Percentiles rank a stretch among this genome's conserved stretches.
Evolutionary conservation across 495 filamentous ascomycete genomes (phyloP).

Genomic region (Ramalina peruviana): DNA sequence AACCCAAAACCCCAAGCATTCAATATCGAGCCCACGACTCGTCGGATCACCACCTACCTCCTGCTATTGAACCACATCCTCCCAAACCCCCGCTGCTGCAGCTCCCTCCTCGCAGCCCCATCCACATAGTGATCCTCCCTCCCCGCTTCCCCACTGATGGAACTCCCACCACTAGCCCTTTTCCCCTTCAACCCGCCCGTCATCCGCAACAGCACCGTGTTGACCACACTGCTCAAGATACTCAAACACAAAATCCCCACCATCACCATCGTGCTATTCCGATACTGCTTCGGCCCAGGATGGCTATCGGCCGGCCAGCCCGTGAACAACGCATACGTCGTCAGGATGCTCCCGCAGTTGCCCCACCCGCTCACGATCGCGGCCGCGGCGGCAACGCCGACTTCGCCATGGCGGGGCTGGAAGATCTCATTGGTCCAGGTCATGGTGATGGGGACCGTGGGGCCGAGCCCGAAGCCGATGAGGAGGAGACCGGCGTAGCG

Average conservation of each 20-base stretch:
- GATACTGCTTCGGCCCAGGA: constrained; percentile 54
- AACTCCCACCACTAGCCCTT: constrained; percentile 29
- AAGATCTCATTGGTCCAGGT: constrained; percentile 87
- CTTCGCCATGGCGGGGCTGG: constrained; percentile 77
- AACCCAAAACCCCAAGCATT: too few species aligned
- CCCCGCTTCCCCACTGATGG: constrained; percentile 16
- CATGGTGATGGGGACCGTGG: constrained; percentile 86
- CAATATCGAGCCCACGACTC: too few species aligned
- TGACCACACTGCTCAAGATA: constrained; percentile 52
- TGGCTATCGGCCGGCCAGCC: constrained; percentile 67
- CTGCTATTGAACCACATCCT: constrained; percentile 35
- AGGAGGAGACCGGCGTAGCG: constrained; percentile 81
- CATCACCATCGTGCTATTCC: constrained; percentile 77
- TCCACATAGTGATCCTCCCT: constrained; percentile 41
- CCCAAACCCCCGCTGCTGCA: constrained; percentile 51
- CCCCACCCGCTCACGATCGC: constrained; percentile 77
- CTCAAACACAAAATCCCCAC: constrained; percentile 69
- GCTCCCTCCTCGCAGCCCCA: constrained; percentile 56
- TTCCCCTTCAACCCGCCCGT: constrained; percentile 40
- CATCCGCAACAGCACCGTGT: constrained; percentile 50
- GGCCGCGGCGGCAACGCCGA: constrained; percentile 79
- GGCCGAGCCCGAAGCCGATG: constrained; percentile 81
- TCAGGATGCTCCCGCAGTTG: constrained; percentile 72
- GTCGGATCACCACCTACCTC: not conserved
- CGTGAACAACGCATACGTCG: constrained; percentile 78